A percentile compares a stretch with the other conserved stretches of the same genome.
Evolutionary conservation across 208 protist species (phyloP).

Genomic region (Crithidia sp.): DNA sequence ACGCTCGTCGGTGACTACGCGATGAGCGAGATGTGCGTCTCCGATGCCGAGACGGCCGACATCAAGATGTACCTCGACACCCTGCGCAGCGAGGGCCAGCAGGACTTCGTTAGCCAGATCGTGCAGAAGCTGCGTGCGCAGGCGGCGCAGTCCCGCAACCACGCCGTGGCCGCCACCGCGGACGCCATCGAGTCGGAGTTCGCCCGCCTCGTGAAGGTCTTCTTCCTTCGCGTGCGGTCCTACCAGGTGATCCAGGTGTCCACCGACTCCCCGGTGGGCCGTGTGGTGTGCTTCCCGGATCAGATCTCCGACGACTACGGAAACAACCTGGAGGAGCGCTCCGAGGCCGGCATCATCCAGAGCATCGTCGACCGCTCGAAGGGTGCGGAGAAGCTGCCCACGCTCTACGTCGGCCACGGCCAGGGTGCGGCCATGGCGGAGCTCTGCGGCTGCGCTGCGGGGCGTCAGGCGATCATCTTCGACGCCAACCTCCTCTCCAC

Average conservation of each 20-base stretch:
- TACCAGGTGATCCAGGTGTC: slow-evolving; percentile 43
- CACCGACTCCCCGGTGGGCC: slow-evolving; percentile 35
- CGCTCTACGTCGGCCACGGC: slow-evolving; percentile 57
- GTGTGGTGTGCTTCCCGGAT: slow-evolving; percentile 46
- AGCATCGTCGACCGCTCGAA: slow-evolving; percentile 31
- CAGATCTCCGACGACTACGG: slow-evolving; percentile 64
- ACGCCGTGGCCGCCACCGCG: slow-evolving; percentile 29
- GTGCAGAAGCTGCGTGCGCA: slow-evolving; percentile 27
- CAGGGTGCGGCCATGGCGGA: slow-evolving; percentile 49
- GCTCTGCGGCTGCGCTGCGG: slow-evolving; percentile 39
- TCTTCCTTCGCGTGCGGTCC: slow-evolving; percentile 53
- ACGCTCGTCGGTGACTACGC: slow-evolving; percentile 45
- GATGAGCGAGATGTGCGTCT: slow-evolving; percentile 62
- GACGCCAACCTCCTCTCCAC: slow-evolving; percentile 47
- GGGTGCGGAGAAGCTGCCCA: slow-evolving; percentile 26
- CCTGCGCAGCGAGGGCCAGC: slow-evolving; percentile 38
- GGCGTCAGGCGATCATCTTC: slow-evolving; percentile 44
- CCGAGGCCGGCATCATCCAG: slow-evolving; percentile 42
- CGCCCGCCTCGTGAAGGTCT: slow-evolving; percentile 38
- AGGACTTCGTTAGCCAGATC: slow-evolving; percentile 39
- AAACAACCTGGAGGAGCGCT: slow-evolving; percentile 65
- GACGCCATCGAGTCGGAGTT: slow-evolving; percentile 50
- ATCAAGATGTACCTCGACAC: slow-evolving; percentile 38
- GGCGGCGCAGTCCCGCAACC: slow-evolving; percentile 25
- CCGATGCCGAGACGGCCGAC: slow-evolving; percentile 32